Conservation (phyloP, 2,329 filamentous ascomycete species). For the Cordyceps cateniannulata region DNA sequence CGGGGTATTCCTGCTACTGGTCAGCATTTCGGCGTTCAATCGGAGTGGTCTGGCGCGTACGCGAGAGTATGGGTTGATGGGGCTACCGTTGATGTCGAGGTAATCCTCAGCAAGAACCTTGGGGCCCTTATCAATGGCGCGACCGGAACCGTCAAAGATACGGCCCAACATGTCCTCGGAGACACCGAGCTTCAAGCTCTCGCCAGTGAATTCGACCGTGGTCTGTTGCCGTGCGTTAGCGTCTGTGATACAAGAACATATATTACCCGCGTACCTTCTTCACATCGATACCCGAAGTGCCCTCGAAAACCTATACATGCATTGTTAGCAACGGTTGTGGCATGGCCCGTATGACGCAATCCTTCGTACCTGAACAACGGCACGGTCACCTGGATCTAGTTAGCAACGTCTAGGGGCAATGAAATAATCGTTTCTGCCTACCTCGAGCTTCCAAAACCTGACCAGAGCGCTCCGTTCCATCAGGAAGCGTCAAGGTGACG, state of each 20-base stretch:
- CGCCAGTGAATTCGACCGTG: conserved; percentile 92
- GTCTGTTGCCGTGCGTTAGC: conserved; percentile 53
- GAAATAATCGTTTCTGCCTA: conserved; percentile 34
- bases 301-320: conserved; percentile 80
- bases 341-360: conserved; percentile 10
- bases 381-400: conserved; percentile 65
- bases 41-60: conserved; percentile 42
- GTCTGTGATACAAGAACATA: not conserved
- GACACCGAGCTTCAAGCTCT: conserved; percentile 96
- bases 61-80: conserved; percentile 96
- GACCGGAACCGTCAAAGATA: conserved; percentile 96
- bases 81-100: conserved; percentile 96
- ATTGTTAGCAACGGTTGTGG: conserved; percentile 19
- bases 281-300: conserved; percentile 94
- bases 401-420: conserved; percentile 17
- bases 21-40: conserved; percentile 15
- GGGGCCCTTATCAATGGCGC: conserved; percentile 97
- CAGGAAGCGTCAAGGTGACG: conserved; percentile 87
- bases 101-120: conserved; percentile 98
- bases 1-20: conserved; percentile 73
- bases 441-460: conserved; percentile 97
- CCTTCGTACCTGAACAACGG: conserved; percentile 77
- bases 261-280: conserved; percentile 67
- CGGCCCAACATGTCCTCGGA: conserved; percentile 99
- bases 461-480: conserved; percentile 88